phyloP scores from a whole-genome alignment of 768 basidiomycete species.

The Termitomyces sp. region DNA sequence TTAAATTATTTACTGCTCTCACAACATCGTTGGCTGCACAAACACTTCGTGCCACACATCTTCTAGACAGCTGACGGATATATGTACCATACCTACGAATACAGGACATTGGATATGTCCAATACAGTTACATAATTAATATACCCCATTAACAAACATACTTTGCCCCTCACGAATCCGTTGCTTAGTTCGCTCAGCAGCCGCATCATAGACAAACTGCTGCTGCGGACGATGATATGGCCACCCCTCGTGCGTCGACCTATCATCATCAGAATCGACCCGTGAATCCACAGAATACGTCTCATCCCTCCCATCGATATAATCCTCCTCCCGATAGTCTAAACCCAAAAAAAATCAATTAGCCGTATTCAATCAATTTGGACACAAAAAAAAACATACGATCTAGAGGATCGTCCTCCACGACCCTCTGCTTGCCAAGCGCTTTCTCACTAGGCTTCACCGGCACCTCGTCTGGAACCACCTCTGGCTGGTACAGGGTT shows the following conservation, averaged over 20 bases:
- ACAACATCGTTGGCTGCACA: not conserved
- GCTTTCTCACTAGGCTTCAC: constrained; percentile 79
- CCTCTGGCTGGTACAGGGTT: not conserved
- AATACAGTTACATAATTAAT: constrained; percentile 22
- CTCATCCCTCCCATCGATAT: constrained; percentile 38
- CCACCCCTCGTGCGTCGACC: constrained; percentile 17
- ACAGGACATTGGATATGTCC: too few species aligned
- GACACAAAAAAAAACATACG: constrained; percentile 28
- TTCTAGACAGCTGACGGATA: too few species aligned
- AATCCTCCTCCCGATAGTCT: constrained; percentile 50
- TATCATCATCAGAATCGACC: constrained; percentile 45
- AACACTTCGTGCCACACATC: too few species aligned
- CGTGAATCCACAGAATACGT: constrained; percentile 27
- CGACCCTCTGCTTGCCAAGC: constrained; percentile 73
- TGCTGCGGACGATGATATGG: constrained; percentile 47
- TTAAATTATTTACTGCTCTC: not conserved
- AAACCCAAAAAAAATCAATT: not conserved
- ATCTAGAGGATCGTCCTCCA: constrained; percentile 45
- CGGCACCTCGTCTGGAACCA: constrained; percentile 32
- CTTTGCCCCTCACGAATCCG: constrained; percentile 42
- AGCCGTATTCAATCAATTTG: not conserved
- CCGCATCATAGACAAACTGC: constrained; percentile 88
- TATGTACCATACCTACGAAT: too few species aligned
- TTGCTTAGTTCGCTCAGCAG: constrained; percentile 72
- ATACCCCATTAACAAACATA: constrained; percentile 40